phyloP scores from a whole-genome alignment of 1,284 basidiomycete genomes.

The Ceratobasidium sp. region DNA sequence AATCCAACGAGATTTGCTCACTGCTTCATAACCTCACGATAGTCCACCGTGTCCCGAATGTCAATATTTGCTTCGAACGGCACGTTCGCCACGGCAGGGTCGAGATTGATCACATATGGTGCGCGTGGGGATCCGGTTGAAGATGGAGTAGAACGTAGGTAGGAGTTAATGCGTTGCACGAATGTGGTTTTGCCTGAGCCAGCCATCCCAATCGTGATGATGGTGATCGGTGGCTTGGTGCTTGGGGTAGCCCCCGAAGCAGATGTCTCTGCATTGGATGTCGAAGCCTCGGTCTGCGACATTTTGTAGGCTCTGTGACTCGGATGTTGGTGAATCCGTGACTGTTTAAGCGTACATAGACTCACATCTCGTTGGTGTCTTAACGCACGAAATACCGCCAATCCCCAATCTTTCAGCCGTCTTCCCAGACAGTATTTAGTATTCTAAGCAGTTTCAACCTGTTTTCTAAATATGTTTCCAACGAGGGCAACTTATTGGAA shows the following conservation, averaged over 20 bases:
- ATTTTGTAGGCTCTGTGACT: neutral
- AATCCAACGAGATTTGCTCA: conserved; percentile 65
- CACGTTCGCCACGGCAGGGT: conserved; percentile 92
- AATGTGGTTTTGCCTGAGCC: conserved; percentile 98
- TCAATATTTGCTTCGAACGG: conserved; percentile 98
- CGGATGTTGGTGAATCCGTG: no score
- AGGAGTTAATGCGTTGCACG: conserved; percentile 91
- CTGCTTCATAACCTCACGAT: conserved; percentile 99
- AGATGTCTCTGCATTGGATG: conserved; percentile 13
- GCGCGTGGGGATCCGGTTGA: conserved; percentile 68
- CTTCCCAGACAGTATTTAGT: no score
- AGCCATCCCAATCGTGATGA: conserved; percentile 94
- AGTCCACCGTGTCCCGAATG: conserved; percentile 97
- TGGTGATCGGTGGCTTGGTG: conserved; percentile 77
- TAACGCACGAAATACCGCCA: no score
- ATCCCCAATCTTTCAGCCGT: no score
- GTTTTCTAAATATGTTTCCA: no score
- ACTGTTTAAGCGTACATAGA: no score
- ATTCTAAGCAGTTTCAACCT: no score
- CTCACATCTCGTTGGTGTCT: no score
- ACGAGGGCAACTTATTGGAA: no score
- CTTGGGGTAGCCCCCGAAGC: conserved; percentile 8
- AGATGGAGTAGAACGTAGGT: conserved; percentile 73
- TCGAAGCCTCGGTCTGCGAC: conserved; percentile 32
- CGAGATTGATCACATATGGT: conserved; percentile 97